Percentiles rank a stretch among this genome's conserved stretches.
Conservation (phyloP, 2,329 filamentous ascomycete species). For the Gremmenia infestans region DNA sequence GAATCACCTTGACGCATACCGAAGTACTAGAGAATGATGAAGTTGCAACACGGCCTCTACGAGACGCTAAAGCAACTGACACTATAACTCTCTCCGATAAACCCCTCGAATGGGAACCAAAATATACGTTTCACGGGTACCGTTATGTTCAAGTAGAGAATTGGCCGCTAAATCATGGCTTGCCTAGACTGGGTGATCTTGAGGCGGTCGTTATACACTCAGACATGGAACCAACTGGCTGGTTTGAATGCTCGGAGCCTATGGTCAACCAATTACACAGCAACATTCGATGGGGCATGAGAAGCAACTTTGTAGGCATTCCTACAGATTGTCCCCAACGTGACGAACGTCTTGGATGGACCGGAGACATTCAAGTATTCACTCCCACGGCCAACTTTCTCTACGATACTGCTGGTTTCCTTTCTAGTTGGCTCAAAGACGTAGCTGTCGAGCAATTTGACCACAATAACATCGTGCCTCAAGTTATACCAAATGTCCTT, state of each 20-base stretch:
- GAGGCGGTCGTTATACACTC: conserved; percentile 24
- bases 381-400: conserved; percentile 39
- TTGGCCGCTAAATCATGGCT: conserved; percentile 4
- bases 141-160: conserved; percentile 33
- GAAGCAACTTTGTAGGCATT: conserved; percentile 41
- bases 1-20: conserved; percentile 39
- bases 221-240: conserved; percentile 24
- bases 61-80: conserved; percentile 36
- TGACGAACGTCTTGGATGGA: conserved; percentile 46
- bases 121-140: conserved; percentile 46
- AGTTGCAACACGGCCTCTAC: conserved; percentile 36
- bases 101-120: conserved; percentile 33
- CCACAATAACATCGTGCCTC: conserved; percentile 11
- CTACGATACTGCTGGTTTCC: conserved; percentile 36
- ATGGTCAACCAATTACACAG: conserved; percentile 41
- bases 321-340: conserved; percentile 46
- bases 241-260: conserved; percentile 22
- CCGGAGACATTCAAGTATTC: conserved; percentile 43
- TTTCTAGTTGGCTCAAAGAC: conserved; percentile 32
- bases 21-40: conserved; percentile 43
- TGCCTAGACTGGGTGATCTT: conserved; percentile 8
- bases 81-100: conserved; percentile 32
- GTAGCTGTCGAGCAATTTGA: conserved; percentile 34
- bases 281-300: conserved; percentile 43
- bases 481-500: conserved; percentile 19